These are phyloP conservation scores for Fragaria nilgerrensis DNA, from an alignment of 306 rosid genomes.

Conservation along the genomic window DNA sequence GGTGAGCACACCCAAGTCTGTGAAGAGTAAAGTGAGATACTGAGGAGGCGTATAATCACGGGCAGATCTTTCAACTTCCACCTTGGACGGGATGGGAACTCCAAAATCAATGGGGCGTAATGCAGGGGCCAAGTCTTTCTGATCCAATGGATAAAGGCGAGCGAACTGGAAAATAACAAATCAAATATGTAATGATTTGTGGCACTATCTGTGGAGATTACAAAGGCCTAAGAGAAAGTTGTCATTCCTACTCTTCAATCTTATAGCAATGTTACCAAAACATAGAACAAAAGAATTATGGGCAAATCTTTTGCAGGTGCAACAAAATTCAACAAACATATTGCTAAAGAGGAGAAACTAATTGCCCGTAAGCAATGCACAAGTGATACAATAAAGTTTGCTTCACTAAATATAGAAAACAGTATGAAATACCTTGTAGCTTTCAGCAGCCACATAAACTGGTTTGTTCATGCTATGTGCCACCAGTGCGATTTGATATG, in stretches of 20 bases:
- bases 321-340: background rate
- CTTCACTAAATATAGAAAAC: constrained; percentile 4
- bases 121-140: constrained; percentile 94
- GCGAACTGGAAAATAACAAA: constrained; percentile 69
- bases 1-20: constrained; percentile 91
- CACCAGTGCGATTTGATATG: constrained; percentile 87
- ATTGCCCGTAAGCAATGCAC: background rate
- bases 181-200: background rate
- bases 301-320: background rate
- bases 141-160: constrained; percentile 90
- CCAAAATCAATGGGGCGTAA: constrained; percentile 82
- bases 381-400: background rate
- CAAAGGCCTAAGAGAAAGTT: background rate
- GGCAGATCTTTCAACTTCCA: constrained; percentile 92
- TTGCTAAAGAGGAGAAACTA: background rate
- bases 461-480: constrained; percentile 92
- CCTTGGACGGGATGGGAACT: constrained; percentile 91
- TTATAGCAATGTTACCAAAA: background rate
- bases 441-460: constrained; percentile 93
- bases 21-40: constrained; percentile 83
- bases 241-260: background rate
- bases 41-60: constrained; percentile 97
- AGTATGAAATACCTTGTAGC: constrained; percentile 67
- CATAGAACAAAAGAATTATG: background rate
- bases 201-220: background rate